Base-by-base conservation (phyloP, 1,284 basidiomycete genomes). In the Porogramme epimiltina region DNA sequence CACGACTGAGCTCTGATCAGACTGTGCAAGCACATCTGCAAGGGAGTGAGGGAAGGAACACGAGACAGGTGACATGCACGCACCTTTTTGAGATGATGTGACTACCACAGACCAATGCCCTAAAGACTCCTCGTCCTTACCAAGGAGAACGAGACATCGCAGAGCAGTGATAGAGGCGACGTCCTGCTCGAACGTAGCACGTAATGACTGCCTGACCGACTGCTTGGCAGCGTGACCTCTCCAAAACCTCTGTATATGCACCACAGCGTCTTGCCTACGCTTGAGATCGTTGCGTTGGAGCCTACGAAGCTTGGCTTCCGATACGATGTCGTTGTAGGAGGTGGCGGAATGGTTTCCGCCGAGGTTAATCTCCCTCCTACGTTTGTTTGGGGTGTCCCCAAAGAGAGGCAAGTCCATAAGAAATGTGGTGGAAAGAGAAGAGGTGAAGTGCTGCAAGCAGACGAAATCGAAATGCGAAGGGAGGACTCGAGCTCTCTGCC, bases 311-410 rank as follows among this genome's bases (percentile, higher is more conserved):
- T 79, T 80, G 6, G 87, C 90, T 47, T 81, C 75, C 55, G 80
- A 75, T 37, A 91, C 71, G 57, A 92, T 78, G 39, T 79, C 71
- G 10, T 75, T 68, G 39, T 82, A 80, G 0, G 81, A 75, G 16
- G 80, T 63, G 9, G 77, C 75, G 15, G 79, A 69, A 0, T 77
- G 77, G 1, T 75, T 66, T 2, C 86, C 86, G n/a, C 90, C 90
- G 26, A 93, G 79, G 66, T 93, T 92, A 60, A 93, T 92, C 56
- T 81, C 76, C 25, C 85, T 79, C 48, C 81, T 76, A 52, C 76
- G 68, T 41, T 65, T 62, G 46, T 62, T 64, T 33, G 68, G 60
- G 22, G 78, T 77, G 54, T 79, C 75, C 11, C 72, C 74, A 59
- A 83, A 81, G 31, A 76, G 58, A 2, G 73, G 65, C 25, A 68